Evolutionary conservation across 164 flowering plant species (phyloP), one percentile per base, ranked within the genome.

Genomic region (Santalum album): DNA sequence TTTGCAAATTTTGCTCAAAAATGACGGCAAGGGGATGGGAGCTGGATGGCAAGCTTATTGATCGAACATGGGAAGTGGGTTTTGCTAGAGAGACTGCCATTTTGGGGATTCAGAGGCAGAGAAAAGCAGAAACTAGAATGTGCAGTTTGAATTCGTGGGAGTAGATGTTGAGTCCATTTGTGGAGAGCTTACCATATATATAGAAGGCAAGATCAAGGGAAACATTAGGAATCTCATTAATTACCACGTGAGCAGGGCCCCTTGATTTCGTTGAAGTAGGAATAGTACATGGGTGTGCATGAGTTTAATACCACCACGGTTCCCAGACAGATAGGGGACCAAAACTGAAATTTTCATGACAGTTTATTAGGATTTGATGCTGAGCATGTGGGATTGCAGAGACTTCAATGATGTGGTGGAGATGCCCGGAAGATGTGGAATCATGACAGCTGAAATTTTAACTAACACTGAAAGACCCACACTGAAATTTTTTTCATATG

Each of bases 1-100:
- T n/a, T n/a, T n/a, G n/a, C n/a, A n/a, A n/a, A n/a, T n/a, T n/a
- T n/a, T n/a, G n/a, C n/a, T n/a, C n/a, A n/a, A n/a, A n/a, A n/a
- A n/a, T n/a, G n/a, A n/a, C n/a, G n/a, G n/a, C n/a, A n/a, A n/a
- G n/a, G n/a, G n/a, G n/a, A n/a, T n/a, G n/a, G n/a, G n/a, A n/a
- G n/a, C n/a, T n/a, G n/a, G n/a, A n/a, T n/a, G n/a, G n/a, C n/a
- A n/a, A n/a, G n/a, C n/a, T n/a, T n/a, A n/a, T n/a, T n/a, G n/a
- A n/a, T n/a, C n/a, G n/a, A n/a, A n/a, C n/a, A n/a, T n/a, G n/a
- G n/a, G n/a, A n/a, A n/a, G n/a, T n/a, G n/a, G n/a, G n/a, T n/a
- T n/a, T 55, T 39, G 54, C 53, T 19, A 17, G 14, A 9, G 29
- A 27, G 20, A 27, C 11, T 21, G 60, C 67, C 72, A 68, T 55